A percentile compares a stretch with the other conserved stretches of the same genome.
Conservation (phyloP, 2,329 filamentous ascomycete genomes). For the Immersiporthe knoxdaviesiana region DNA sequence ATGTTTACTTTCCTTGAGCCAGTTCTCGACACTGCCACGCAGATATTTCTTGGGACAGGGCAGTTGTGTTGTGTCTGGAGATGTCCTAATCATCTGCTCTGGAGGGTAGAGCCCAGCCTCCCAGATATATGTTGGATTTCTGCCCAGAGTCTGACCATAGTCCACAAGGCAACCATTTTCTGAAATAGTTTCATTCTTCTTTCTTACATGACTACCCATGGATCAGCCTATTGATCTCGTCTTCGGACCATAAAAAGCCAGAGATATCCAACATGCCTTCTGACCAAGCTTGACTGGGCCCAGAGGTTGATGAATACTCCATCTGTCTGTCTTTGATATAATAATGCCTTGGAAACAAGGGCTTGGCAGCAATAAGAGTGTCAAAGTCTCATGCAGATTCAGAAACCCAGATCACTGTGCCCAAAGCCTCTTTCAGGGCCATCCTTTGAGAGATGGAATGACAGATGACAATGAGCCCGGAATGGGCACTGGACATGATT, state of each 20-base stretch:
- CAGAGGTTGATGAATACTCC: neutral
- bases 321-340: neutral
- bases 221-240: neutral
- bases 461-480: neutral
- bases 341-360: no score
- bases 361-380: neutral
- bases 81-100: neutral
- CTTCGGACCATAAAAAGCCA: constrained; percentile 3
- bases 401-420: neutral
- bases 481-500: neutral
- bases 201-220: neutral
- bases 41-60: no score
- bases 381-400: neutral
- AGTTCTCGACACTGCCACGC: neutral
- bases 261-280: neutral
- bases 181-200: neutral
- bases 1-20: neutral
- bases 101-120: neutral
- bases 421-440: neutral
- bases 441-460: neutral
- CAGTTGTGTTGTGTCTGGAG: neutral
- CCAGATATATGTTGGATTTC: neutral
- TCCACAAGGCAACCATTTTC: neutral
- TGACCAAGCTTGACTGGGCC: no score
- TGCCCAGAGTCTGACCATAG: neutral